Base-by-base conservation (phyloP, 2,329 filamentous ascomycete genomes). In the Colletotrichum filicis region DNA sequence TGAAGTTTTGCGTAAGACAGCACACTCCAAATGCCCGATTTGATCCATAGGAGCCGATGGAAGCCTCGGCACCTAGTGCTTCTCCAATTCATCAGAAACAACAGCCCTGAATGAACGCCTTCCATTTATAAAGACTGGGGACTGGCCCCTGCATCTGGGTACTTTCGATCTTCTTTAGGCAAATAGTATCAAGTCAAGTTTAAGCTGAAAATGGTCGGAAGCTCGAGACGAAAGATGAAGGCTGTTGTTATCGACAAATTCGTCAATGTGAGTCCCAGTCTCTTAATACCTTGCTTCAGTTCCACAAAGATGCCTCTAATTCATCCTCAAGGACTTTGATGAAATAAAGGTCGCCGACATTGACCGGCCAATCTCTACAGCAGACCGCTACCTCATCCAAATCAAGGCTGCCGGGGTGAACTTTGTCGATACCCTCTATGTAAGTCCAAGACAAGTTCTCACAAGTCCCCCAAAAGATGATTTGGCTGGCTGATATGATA, bases 361-460 rank as follows among this genome's bases (percentile, higher is more conserved):
- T 26, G 74, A 79, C 0, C 24, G 32, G 12, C 79, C 78, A 2
- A 52, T 58, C 22, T 70, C 74, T 6, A 66, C 55, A n/a, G 16
- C 59, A 14, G 68, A 77, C 60, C 74, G 78, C 16, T 70, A 79
- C 9, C 76, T 80, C 63, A 74, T 82, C 66, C 76, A 78, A 69
- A 85, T 91, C 64, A 86, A 86, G 1, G 88, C 89, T 71, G 87
- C 87, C 66, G 88, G 88, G 4, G 82, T 90, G 26, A 91, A 91
- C 66, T 90, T 90, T 77, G 89, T 91, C 60, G 90, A 92, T 76
- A 85, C 89, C 9, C 84, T 92, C 59, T 91, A 91, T 77, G 82
- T 84, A 74, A 26, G 79, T 22, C 42, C 37, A 42, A 49, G 42
- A 49, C 42, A 63, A 2, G 12, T 28, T 56, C 30, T 5, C n/a